Evolutionary conservation across 345 rosid species (phyloP).

Genomic region (Hibiscus syriacus): DNA sequence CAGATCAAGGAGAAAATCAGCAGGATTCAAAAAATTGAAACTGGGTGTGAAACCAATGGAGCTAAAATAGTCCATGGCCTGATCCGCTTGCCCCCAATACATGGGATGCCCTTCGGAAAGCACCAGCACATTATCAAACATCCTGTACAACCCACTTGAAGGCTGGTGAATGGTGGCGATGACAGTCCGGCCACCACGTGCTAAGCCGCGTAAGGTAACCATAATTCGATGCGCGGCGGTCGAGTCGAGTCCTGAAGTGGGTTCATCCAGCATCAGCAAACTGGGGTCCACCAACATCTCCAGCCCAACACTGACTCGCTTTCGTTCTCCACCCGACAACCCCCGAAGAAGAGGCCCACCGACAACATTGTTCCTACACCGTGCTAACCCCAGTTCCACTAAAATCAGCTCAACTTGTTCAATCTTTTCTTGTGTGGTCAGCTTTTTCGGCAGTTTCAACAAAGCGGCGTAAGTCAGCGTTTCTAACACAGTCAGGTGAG

Average conservation of each 20-base stretch:
- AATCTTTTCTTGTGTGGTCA: slow-evolving; percentile 45
- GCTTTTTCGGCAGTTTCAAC: slow-evolving; percentile 60
- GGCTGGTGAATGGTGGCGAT: slow-evolving; percentile 87
- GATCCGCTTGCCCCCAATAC: slow-evolving; percentile 53
- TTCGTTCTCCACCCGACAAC: slow-evolving; percentile 83
- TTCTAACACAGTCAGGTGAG: slow-evolving; percentile 79
- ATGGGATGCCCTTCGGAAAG: slow-evolving; percentile 69
- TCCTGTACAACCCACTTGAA: slow-evolving; percentile 62
- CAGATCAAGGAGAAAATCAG: slow-evolving; percentile 87
- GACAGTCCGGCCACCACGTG: slow-evolving; percentile 72
- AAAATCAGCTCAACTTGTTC: slow-evolving; percentile 63
- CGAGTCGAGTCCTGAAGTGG: slow-evolving; percentile 88
- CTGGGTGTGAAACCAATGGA: slow-evolving; percentile 55
- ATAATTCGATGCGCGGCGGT: slow-evolving; percentile 75
- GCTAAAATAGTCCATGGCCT: slow-evolving; percentile 71
- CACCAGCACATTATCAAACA: slow-evolving; percentile 80
- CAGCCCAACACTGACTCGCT: slow-evolving; percentile 78
- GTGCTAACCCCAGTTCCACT: slow-evolving; percentile 58
- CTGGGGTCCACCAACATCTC: slow-evolving; percentile 90
- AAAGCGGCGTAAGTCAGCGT: slow-evolving; percentile 71
- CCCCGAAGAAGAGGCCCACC: slow-evolving; percentile 79
- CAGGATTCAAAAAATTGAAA: slow-evolving; percentile 61
- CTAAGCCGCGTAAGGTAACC: slow-evolving; percentile 43
- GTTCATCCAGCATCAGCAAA: slow-evolving; percentile 74
- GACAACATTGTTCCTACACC: slow-evolving; percentile 52